Evolutionary conservation across 2,329 filamentous ascomycete species (phyloP).

Genomic region (Arthrobotrys megalospora): DNA sequence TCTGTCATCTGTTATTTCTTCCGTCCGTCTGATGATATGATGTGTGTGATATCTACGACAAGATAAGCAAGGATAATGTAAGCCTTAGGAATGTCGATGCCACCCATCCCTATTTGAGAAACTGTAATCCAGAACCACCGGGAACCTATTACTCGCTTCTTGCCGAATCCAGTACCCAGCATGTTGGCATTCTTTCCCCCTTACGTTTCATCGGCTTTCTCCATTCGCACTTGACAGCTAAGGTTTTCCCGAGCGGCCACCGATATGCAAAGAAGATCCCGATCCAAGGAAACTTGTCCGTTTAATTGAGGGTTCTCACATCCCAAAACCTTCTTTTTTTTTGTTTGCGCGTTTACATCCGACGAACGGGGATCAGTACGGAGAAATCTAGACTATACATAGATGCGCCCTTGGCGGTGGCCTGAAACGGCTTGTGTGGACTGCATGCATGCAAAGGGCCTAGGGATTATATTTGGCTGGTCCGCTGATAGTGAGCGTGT

Average conservation of each 20-base stretch:
- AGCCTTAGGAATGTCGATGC: conserved; percentile 27
- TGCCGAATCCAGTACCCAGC: conserved; percentile 11
- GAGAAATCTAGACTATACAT: conserved; percentile 9
- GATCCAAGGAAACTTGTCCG: neutral
- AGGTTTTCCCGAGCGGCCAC: neutral
- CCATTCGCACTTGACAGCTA: conserved; percentile 3
- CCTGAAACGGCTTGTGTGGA: conserved; percentile 16
- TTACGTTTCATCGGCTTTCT: conserved; percentile 15
- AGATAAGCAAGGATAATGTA: conserved; percentile 34
- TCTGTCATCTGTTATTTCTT: conserved; percentile 9
- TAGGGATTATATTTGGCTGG: neutral
- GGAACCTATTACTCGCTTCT: conserved; percentile 17
- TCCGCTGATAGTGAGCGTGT: neutral
- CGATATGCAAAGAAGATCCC: conserved; percentile 14
- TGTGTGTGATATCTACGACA: neutral
- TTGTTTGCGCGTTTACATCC: neutral
- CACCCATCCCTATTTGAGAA: neutral
- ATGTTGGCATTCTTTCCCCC: conserved; percentile 13
- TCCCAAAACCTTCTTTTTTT: neutral
- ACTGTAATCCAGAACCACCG: neutral
- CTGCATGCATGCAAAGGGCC: conserved; percentile 22
- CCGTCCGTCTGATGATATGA: neutral
- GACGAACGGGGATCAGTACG: conserved; percentile 7
- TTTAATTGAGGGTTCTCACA: conserved; percentile 6
- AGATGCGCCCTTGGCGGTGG: conserved; percentile 11